phyloP scores from a whole-genome alignment of 352 stramenopile species.

The Globisporangium cederbergense region DNA sequence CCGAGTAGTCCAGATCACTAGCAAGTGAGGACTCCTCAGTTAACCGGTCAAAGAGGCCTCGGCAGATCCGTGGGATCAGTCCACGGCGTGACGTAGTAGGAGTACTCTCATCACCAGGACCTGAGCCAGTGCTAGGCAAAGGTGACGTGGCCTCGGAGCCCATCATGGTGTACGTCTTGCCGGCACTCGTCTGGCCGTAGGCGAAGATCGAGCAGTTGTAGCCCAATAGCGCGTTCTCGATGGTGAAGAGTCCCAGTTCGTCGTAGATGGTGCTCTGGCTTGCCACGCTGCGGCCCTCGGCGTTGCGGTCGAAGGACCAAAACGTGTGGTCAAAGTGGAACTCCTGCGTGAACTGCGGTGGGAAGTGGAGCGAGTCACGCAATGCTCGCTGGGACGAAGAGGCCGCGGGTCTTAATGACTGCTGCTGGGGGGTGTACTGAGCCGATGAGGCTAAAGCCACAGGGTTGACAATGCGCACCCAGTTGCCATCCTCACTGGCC shows the following conservation, averaged over 20 bases:
- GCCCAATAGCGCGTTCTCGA: constrained; percentile 52
- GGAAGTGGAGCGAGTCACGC: constrained; percentile 14
- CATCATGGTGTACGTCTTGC: constrained; percentile 78
- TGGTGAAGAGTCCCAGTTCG: constrained; percentile 44
- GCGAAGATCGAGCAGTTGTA: constrained; percentile 79
- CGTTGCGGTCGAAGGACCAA: constrained; percentile 57
- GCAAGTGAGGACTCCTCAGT: constrained; percentile 17
- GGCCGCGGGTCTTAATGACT: neutral
- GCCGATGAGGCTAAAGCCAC: constrained; percentile 27
- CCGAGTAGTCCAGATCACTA: constrained; percentile 16
- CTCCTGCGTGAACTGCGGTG: constrained; percentile 62
- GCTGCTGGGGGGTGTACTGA: constrained; percentile 10
- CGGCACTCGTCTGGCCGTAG: constrained; percentile 66
- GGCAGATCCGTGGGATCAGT: constrained; percentile 61
- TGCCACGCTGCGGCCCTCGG: constrained; percentile 25
- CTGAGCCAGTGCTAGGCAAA: neutral
- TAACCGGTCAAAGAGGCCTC: constrained; percentile 54
- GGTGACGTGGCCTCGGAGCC: constrained; percentile 20
- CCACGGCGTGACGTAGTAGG: constrained; percentile 23
- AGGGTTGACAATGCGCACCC: constrained; percentile 62
- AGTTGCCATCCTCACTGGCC: constrained; percentile 24
- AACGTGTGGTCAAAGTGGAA: constrained; percentile 73
- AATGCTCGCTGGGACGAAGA: neutral
- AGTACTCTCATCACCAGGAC: constrained; percentile 1
- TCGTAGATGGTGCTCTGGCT: constrained; percentile 60